Evolutionary conservation across 2,329 filamentous ascomycete species (phyloP).

Genomic region (Fusarium papillatum): DNA sequence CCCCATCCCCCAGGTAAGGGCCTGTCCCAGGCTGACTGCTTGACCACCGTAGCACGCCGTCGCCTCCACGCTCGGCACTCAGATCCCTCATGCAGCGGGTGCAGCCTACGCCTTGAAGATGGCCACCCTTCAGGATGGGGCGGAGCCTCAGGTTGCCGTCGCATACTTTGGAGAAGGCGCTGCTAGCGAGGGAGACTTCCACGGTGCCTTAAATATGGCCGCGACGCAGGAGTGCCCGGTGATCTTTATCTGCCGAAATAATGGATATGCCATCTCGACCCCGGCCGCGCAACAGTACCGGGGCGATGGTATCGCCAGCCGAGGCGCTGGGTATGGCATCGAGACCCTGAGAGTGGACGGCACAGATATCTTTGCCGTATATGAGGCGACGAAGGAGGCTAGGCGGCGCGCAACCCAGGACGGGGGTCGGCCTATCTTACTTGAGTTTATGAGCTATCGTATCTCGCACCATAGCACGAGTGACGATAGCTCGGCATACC

Average conservation of each 20-base stretch:
- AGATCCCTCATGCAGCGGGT: slow-evolving; percentile 85
- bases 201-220: slow-evolving; percentile 86
- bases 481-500: slow-evolving; percentile 24
- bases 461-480: slow-evolving; percentile 29
- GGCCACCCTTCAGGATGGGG: too few relatives aligned
- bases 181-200: slow-evolving; percentile 88
- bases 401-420: slow-evolving; percentile 57
- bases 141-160: too few relatives aligned
- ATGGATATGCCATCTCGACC: slow-evolving; percentile 87
- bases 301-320: slow-evolving; percentile 85
- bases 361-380: slow-evolving; percentile 87
- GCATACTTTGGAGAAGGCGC: slow-evolving; percentile 87
- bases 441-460: slow-evolving; percentile 26
- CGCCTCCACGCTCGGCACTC: slow-evolving; percentile 81
- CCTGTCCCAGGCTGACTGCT: too few relatives aligned
- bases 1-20: too few relatives aligned
- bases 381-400: slow-evolving; percentile 80
- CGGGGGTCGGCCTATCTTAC: slow-evolving; percentile 9
- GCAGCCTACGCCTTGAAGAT: slow-evolving; percentile 87
- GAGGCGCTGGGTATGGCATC: slow-evolving; percentile 86
- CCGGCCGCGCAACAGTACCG: slow-evolving; percentile 87
- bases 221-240: slow-evolving; percentile 74
- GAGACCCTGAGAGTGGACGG: slow-evolving; percentile 88
- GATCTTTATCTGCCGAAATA: slow-evolving; percentile 88
- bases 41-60: slow-evolving; percentile 73